These are phyloP conservation scores for Erigeron canadensis DNA, from an alignment of 129 eudicot genomes.

Conservation along the genomic window DNA sequence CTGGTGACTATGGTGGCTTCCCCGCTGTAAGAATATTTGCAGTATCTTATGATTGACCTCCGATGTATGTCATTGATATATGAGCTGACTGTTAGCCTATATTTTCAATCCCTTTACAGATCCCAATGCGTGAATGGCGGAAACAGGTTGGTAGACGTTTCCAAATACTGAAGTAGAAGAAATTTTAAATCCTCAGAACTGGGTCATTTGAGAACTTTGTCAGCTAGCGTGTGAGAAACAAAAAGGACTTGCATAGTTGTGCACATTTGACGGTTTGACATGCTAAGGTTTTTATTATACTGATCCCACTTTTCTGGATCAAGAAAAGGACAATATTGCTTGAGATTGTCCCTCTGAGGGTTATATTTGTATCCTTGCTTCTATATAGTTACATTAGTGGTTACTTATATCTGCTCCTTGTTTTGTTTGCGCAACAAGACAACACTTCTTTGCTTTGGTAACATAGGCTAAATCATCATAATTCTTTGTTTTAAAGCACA, in stretches of 20 bases:
- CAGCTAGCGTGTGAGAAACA: neutral
- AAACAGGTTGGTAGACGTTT: conserved; percentile 52
- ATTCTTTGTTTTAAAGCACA: too few species aligned
- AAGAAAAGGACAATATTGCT: too few species aligned
- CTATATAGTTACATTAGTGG: neutral
- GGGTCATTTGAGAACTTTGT: neutral
- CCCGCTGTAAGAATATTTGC: conserved; percentile 70
- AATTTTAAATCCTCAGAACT: neutral
- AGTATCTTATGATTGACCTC: neutral
- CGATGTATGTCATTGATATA: neutral
- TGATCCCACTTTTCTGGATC: neutral
- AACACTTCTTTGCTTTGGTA: too few species aligned
- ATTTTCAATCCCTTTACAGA: conserved; percentile 35
- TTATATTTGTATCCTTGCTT: too few species aligned
- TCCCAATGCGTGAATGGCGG: conserved; percentile 79
- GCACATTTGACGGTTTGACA: neutral
- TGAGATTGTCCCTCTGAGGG: neutral
- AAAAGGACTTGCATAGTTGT: neutral
- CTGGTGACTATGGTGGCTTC: conserved; percentile 96
- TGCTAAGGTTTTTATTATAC: neutral
- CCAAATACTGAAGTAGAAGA: conserved; percentile 35
- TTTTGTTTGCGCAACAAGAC: neutral
- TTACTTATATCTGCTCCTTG: neutral
- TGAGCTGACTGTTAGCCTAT: neutral
- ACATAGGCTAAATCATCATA: too few species aligned